Percentiles rank a stretch among this genome's conserved stretches.
Evolutionary conservation across 805 yeast genomes (phyloP).

Genomic region (Saccharomycopsis babjevae): DNA sequence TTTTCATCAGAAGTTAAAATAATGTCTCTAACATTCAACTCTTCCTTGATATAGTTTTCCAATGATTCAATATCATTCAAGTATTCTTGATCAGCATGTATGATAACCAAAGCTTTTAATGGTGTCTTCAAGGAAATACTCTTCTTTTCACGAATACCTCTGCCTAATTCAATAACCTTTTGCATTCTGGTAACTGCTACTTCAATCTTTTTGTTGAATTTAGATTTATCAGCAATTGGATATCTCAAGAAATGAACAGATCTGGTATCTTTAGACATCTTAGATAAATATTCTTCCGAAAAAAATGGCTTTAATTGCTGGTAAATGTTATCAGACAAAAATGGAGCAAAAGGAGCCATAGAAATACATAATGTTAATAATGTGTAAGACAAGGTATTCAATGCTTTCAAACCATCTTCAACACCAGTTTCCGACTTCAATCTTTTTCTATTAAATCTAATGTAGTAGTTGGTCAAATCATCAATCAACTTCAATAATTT

Average conservation of each 20-base stretch:
- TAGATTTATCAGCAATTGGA: slow-evolving; percentile 73
- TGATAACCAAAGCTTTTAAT: slow-evolving; percentile 72
- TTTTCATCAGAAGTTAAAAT: slow-evolving; percentile 84
- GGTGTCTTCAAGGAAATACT: slow-evolving; percentile 92
- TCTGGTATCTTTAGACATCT: slow-evolving; percentile 48
- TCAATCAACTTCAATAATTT: slow-evolving; percentile 81
- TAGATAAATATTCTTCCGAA: slow-evolving; percentile 43
- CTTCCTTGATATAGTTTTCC: slow-evolving; percentile 74
- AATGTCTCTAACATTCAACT: slow-evolving; percentile 83
- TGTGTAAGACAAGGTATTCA: slow-evolving; percentile 87
- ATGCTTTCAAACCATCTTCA: slow-evolving; percentile 75
- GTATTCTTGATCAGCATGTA: slow-evolving; percentile 69
- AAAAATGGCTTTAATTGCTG: slow-evolving; percentile 57
- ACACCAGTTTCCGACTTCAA: slow-evolving; percentile 88
- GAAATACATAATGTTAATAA: slow-evolving; percentile 82
- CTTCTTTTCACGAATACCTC: slow-evolving; percentile 94
- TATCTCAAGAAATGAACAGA: slow-evolving; percentile 92
- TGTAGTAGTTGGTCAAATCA: slow-evolving; percentile 96
- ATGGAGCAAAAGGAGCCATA: slow-evolving; percentile 99
- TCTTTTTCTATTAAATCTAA: slow-evolving; percentile 95
- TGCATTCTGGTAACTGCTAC: slow-evolving; percentile 92
- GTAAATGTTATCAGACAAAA: slow-evolving; percentile 83
- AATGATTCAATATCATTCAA: slow-evolving; percentile 69
- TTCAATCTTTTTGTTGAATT: slow-evolving; percentile 76
- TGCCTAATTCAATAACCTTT: slow-evolving; percentile 89